phyloP scores from a whole-genome alignment of 192 early-diverging fungal species.

The Diversispora epigaea region DNA sequence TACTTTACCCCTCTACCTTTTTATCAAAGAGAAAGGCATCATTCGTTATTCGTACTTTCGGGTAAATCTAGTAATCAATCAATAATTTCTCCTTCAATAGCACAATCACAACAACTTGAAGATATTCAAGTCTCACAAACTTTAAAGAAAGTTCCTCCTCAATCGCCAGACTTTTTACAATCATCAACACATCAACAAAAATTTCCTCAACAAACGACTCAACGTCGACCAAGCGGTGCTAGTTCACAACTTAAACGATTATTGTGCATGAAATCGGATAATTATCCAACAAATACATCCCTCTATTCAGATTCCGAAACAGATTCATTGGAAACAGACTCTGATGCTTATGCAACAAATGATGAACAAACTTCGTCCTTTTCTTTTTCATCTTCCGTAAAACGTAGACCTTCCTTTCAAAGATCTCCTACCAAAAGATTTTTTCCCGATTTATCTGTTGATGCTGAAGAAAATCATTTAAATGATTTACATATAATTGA shows the following conservation, averaged over 20 bases:
- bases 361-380: constrained; percentile 16
- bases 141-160: neutral
- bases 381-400: constrained; percentile 14
- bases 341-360: constrained; percentile 23
- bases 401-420: constrained; percentile 27
- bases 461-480: constrained; percentile 32
- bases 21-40: constrained; percentile 27
- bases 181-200: constrained; percentile 5
- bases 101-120: neutral
- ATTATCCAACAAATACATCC: constrained; percentile 21
- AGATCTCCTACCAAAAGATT: constrained; percentile 21
- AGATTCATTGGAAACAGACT: constrained; percentile 28
- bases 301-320: constrained; percentile 31
- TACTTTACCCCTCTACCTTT: neutral
- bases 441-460: constrained; percentile 26
- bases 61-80: neutral
- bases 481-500: constrained; percentile 31
- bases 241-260: constrained; percentile 30
- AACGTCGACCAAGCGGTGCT: constrained; percentile 27
- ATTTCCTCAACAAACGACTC: neutral
- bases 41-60: constrained; percentile 29
- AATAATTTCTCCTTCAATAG: neutral
- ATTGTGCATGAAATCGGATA: constrained; percentile 18
- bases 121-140: neutral
- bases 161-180: neutral